Evolutionary conservation across 140 eudicot genomes (phyloP).

Genomic region (Flaveria floridana): DNA sequence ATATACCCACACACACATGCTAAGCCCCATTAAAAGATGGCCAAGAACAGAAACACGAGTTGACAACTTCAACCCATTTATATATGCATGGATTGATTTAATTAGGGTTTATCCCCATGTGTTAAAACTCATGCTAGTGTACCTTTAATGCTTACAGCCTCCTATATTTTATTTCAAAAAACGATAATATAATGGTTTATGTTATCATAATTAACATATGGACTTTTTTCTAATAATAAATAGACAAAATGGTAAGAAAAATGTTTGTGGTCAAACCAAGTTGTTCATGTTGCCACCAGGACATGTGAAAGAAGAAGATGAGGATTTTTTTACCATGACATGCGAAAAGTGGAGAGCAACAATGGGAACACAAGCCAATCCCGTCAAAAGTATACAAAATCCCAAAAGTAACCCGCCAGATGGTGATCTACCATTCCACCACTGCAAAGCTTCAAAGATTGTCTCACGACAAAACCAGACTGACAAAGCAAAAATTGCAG

Average conservation of each 20-base stretch:
- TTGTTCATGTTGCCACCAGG: constrained; percentile 3
- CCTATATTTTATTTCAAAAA: neutral
- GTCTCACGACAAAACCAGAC: constrained; percentile 99
- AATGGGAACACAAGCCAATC: constrained; percentile 82
- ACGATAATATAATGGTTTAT: neutral
- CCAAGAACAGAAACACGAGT: neutral
- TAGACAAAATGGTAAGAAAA: neutral
- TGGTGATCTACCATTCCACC: constrained; percentile 99
- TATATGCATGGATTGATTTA: neutral
- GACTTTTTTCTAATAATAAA: neutral
- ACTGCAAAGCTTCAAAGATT: constrained; percentile 92
- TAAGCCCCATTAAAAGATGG: neutral
- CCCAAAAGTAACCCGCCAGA: constrained; percentile 95
- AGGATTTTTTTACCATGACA: constrained; percentile 61
- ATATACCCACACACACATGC: neutral
- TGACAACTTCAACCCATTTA: neutral
- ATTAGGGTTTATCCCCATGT: neutral
- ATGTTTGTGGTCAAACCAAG: neutral
- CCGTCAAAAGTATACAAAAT: constrained; percentile 75
- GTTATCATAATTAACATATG: neutral
- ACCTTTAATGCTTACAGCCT: constrained; percentile 1
- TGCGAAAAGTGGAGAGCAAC: constrained; percentile 96
- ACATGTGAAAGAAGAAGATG: neutral
- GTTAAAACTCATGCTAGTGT: neutral
- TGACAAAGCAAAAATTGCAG: constrained; percentile 69